phyloP scores from a whole-genome alignment of 371 early-diverging fungal species.

The Fennellomyces sp. region DNA sequence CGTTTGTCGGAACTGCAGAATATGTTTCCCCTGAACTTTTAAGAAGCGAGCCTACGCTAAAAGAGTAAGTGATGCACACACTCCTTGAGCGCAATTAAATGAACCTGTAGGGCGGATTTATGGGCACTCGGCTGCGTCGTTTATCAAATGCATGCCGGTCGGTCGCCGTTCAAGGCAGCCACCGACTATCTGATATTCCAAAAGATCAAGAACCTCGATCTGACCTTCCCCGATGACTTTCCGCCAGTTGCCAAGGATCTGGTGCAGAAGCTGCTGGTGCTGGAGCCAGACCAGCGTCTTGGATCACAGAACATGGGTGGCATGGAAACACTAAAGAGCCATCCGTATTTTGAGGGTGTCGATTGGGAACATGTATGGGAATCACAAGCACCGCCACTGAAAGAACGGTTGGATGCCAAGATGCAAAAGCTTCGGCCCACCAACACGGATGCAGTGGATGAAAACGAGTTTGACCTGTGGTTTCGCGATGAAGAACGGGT shows the following conservation, averaged over 20 bases:
- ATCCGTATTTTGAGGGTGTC: slow-evolving; percentile 89
- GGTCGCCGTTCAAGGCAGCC: slow-evolving; percentile 94
- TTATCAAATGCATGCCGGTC: slow-evolving; percentile 92
- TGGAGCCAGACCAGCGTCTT: slow-evolving; percentile 77
- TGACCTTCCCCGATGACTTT: slow-evolving; percentile 77
- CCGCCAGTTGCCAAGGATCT: slow-evolving; percentile 70
- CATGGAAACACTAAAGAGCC: slow-evolving; percentile 78
- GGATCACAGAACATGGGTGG: slow-evolving; percentile 66
- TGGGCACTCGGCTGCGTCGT: slow-evolving; percentile 99
- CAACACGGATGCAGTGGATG: slow-evolving; percentile 2
- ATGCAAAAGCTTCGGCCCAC: slow-evolving; percentile 25
- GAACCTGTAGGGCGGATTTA: slow-evolving; percentile 86
- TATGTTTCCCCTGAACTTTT: slow-evolving; percentile 97
- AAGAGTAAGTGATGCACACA: slow-evolving; percentile 47
- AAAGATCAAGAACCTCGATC: slow-evolving; percentile 87
- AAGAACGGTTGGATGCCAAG: slow-evolving; percentile 37
- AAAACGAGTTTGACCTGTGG: slow-evolving; percentile 35
- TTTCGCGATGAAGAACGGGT: slow-evolving; percentile 15
- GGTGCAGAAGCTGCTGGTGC: slow-evolving; percentile 70
- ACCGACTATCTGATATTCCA: slow-evolving; percentile 98
- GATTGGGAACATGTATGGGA: slow-evolving; percentile 75
- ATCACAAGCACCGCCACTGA: slow-evolving; percentile 36
- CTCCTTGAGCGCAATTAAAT: too few species aligned
- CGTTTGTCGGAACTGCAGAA: slow-evolving; percentile 98
- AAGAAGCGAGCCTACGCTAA: slow-evolving; percentile 77